Percentiles rank a stretch among this genome's conserved stretches.
These are phyloP conservation scores for Penicillium sp. DNA, from an alignment of 2,329 filamentous ascomycete species.

Conservation along the genomic window DNA sequence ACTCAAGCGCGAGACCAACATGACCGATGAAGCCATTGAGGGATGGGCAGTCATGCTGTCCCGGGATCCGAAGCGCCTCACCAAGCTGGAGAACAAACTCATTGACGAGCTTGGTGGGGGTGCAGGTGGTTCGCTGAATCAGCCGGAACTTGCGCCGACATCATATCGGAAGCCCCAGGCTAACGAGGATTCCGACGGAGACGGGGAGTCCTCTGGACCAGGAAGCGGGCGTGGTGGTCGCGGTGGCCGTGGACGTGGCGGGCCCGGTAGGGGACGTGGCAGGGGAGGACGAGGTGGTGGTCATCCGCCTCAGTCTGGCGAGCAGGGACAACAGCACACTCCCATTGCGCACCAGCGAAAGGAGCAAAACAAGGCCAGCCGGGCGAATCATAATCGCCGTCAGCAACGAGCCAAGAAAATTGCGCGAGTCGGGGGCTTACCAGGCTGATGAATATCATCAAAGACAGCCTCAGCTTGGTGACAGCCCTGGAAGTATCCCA, in stretches of 20 bases:
- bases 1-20: slow-evolving; percentile 69
- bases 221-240: slow-evolving; percentile 38
- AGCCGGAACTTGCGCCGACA: slow-evolving; percentile 59
- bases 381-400: slow-evolving; percentile 80
- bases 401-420: slow-evolving; percentile 61
- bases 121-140: slow-evolving; percentile 38
- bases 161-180: slow-evolving; percentile 50
- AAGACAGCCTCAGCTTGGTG: too few relatives aligned
- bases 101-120: slow-evolving; percentile 55
- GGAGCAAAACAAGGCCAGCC: slow-evolving; percentile 72
- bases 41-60: slow-evolving; percentile 86
- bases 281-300: slow-evolving; percentile 47
- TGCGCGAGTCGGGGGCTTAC: slow-evolving; percentile 48
- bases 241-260: slow-evolving; percentile 46
- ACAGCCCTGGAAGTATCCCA: too few relatives aligned
- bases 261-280: slow-evolving; percentile 43
- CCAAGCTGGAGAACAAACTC: slow-evolving; percentile 65
- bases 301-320: slow-evolving; percentile 21
- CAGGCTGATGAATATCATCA: slow-evolving; percentile 15
- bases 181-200: slow-evolving; percentile 49
- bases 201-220: slow-evolving; percentile 30
- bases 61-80: slow-evolving; percentile 63
- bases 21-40: slow-evolving; percentile 91
- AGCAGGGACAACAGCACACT: slow-evolving; percentile 57
- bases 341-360: slow-evolving; percentile 67